Evolutionary conservation across 2,329 filamentous ascomycete species (phyloP).

Genomic region (Dothistroma pini): DNA sequence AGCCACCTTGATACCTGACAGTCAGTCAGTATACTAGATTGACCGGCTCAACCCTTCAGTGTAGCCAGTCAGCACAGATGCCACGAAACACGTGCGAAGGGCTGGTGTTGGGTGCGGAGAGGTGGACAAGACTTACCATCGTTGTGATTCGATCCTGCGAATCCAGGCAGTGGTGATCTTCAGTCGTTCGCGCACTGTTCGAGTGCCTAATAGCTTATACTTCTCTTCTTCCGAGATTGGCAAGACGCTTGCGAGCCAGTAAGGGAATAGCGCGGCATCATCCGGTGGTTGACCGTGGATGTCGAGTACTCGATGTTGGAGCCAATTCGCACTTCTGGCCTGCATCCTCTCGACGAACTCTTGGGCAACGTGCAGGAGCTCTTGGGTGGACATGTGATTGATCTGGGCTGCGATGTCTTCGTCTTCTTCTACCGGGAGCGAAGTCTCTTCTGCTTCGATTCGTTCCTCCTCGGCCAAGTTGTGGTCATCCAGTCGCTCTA

Average conservation of each 20-base stretch:
- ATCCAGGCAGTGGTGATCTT: constrained; percentile 84
- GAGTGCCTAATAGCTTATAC: constrained; percentile 68
- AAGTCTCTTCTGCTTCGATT: constrained; percentile 66
- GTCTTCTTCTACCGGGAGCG: constrained; percentile 26
- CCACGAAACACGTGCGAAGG: constrained; percentile 7
- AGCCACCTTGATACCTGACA: constrained; percentile 39
- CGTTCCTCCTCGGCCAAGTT: constrained; percentile 74
- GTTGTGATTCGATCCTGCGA: constrained; percentile 62
- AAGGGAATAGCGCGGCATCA: constrained; percentile 75
- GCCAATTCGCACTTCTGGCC: constrained; percentile 66
- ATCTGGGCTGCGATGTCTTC: constrained; percentile 39
- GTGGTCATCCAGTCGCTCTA: constrained; percentile 78
- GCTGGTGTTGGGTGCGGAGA: constrained; percentile 10
- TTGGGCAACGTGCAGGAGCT: constrained; percentile 62
- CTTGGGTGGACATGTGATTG: constrained; percentile 63
- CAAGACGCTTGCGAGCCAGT: constrained; percentile 83
- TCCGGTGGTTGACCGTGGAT: constrained; percentile 74
- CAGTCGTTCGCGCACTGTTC: constrained; percentile 72
- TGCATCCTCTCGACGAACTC: constrained; percentile 69
- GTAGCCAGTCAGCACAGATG: constrained; percentile 12
- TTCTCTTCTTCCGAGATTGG: constrained; percentile 76
- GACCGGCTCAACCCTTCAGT: constrained; percentile 8
- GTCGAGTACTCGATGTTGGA: constrained; percentile 66
- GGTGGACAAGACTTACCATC: constrained; percentile 58
- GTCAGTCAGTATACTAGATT: constrained; percentile 4